These are phyloP conservation scores for Lumnitzera littorea DNA, from an alignment of 345 rosid species.

Conservation along the genomic window DNA sequence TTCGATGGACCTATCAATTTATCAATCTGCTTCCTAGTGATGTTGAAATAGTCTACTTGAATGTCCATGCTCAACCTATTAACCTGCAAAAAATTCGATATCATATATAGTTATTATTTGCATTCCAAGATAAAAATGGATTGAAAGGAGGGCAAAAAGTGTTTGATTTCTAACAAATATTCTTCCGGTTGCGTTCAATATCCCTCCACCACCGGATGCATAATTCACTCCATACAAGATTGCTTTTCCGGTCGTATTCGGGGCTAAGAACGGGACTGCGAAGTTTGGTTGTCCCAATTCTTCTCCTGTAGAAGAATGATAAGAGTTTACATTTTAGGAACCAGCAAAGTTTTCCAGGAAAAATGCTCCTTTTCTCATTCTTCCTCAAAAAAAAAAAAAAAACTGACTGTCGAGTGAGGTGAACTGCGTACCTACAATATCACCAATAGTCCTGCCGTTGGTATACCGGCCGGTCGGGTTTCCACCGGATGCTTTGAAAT, in stretches of 20 bases:
- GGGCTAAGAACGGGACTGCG: conserved; percentile 67
- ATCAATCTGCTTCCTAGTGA: conserved; percentile 64
- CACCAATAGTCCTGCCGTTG: conserved; percentile 87
- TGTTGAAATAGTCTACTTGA: conserved; percentile 70
- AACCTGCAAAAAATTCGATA: conserved; percentile 31
- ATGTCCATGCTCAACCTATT: conserved; percentile 84
- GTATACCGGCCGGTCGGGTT: conserved; percentile 86
- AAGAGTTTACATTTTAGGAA: background rate
- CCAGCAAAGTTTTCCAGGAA: background rate
- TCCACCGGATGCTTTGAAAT: conserved; percentile 65
- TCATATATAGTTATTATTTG: background rate
- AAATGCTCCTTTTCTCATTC: background rate
- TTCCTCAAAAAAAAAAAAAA: background rate
- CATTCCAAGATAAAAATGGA: background rate
- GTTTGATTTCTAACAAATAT: conserved; percentile 43
- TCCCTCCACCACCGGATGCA: conserved; percentile 95
- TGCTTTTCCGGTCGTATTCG: conserved; percentile 70
- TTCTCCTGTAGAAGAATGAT: conserved; percentile 40
- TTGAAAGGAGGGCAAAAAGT: background rate
- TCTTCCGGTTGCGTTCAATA: conserved; percentile 89
- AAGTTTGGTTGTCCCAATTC: conserved; percentile 60
- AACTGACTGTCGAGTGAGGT: background rate
- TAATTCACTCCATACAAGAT: conserved; percentile 69
- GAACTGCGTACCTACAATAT: conserved; percentile 47
- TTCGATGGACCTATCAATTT: conserved; percentile 54